Percentiles rank a stretch among this genome's conserved stretches.
phyloP scores from a whole-genome alignment of 345 rosid species.

The Lepidium africanum region DNA sequence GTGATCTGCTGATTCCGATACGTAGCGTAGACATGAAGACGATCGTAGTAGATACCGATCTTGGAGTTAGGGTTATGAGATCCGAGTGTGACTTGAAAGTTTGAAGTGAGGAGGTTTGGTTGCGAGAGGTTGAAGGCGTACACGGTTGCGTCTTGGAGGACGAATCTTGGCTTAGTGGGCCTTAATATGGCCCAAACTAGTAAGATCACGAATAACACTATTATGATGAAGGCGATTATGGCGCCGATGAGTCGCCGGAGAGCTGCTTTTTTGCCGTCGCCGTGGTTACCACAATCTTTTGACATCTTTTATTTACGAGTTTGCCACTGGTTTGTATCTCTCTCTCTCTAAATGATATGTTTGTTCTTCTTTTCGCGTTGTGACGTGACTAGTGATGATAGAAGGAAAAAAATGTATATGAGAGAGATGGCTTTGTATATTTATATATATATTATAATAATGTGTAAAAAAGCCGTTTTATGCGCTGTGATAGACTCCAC shows the following conservation, averaged over 20 bases:
- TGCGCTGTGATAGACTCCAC: too few species aligned
- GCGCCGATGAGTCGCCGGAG: slow-evolving; percentile 20
- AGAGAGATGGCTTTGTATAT: slow-evolving; percentile 8
- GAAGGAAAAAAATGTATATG: slow-evolving; percentile 4
- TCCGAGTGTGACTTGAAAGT: slow-evolving; percentile 69
- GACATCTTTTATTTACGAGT: slow-evolving; percentile 24
- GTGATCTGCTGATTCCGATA: slow-evolving; percentile 83
- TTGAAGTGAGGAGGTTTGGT: slow-evolving; percentile 69
- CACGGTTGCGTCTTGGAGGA: slow-evolving; percentile 92
- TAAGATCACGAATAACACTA: slow-evolving; percentile 52
- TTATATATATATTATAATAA: slow-evolving; percentile 3
- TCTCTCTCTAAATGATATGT: not conserved
- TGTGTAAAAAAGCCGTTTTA: too few species aligned
- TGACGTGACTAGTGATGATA: slow-evolving; percentile 11
- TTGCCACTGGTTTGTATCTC: slow-evolving; percentile 18
- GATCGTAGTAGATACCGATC: slow-evolving; percentile 88
- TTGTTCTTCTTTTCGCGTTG: not conserved
- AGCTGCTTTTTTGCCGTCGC: slow-evolving; percentile 25
- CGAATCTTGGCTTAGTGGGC: slow-evolving; percentile 68
- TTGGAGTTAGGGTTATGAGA: slow-evolving; percentile 71
- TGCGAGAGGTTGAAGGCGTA: slow-evolving; percentile 68
- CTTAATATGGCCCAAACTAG: slow-evolving; percentile 75
- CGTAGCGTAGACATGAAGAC: slow-evolving; percentile 59
- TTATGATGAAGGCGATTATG: slow-evolving; percentile 42
- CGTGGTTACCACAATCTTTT: slow-evolving; percentile 35